Percentiles rank a stretch among this genome's conserved stretches.
Evolutionary conservation across 75 land plant species (phyloP).

Genomic region (Pseudotsuga menziesii): DNA sequence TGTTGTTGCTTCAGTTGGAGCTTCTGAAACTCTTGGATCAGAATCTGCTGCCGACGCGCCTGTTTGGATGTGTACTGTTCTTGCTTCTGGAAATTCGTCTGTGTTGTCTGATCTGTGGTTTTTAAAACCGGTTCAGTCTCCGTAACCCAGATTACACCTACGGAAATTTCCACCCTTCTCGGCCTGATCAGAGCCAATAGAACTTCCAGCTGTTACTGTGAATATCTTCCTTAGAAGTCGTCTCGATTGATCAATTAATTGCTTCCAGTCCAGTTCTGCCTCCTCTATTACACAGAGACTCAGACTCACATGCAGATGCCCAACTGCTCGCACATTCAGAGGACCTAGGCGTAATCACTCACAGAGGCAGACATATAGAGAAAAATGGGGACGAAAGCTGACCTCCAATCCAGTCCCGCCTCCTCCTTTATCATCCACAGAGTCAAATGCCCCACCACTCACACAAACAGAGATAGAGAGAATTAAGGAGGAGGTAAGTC

Average conservation of each 20-base stretch:
- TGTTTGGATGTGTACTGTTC: neutral
- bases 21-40: constrained; percentile 26
- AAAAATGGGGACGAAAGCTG: neutral
- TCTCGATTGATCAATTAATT: no score
- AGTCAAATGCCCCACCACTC: neutral
- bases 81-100: neutral
- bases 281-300: no score
- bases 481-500: no score
- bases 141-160: neutral
- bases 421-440: neutral
- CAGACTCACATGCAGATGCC: no score
- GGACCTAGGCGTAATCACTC: no score
- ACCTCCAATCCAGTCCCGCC: neutral
- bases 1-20: constrained; percentile 29
- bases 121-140: constrained; percentile 1
- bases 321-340: no score
- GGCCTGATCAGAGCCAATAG: neutral
- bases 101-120: no score
- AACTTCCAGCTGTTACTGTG: no score
- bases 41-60: neutral
- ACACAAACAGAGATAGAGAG: no score
- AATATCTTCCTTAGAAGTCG: constrained; percentile 5
- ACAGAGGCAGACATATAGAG: no score
- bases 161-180: neutral
- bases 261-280: constrained; percentile 14